phyloP scores from a whole-genome alignment of 352 stramenopile species.

The Phytophthora quininea region DNA sequence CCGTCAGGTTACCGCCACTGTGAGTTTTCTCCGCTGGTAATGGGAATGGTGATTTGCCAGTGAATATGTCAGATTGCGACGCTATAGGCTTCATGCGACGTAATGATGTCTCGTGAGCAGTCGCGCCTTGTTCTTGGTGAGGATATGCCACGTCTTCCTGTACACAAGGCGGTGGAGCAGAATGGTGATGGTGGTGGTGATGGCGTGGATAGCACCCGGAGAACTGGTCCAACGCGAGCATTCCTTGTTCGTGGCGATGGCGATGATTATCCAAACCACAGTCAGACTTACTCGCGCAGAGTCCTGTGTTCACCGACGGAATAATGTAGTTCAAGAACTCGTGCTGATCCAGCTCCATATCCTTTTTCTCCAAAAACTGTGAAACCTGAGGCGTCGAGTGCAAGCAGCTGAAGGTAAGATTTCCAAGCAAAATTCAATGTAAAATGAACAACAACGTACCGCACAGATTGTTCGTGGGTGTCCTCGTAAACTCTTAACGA shows the following conservation, averaged over 20 bases:
- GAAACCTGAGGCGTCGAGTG: slow-evolving; percentile 43
- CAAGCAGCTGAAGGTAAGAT: neutral
- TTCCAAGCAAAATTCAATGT: neutral
- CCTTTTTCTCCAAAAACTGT: slow-evolving; percentile 82
- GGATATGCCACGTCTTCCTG: slow-evolving; percentile 27
- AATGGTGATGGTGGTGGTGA: slow-evolving; percentile 36
- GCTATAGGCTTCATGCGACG: slow-evolving; percentile 33
- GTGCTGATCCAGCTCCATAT: slow-evolving; percentile 84
- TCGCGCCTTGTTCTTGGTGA: slow-evolving; percentile 23
- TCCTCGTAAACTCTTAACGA: slow-evolving; percentile 65
- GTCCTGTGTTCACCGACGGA: slow-evolving; percentile 73
- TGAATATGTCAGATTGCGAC: slow-evolving; percentile 38
- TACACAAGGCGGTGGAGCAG: slow-evolving; percentile 17
- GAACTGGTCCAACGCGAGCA: slow-evolving; percentile 9
- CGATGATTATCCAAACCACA: slow-evolving; percentile 14
- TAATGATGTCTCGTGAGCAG: slow-evolving; percentile 20
- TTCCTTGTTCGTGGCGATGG: slow-evolving; percentile 14
- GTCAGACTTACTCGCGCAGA: slow-evolving; percentile 46
- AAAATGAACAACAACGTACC: slow-evolving; percentile 30
- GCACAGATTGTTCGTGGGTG: slow-evolving; percentile 80
- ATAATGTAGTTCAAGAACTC: slow-evolving; percentile 87
- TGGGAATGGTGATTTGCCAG: slow-evolving; percentile 25
- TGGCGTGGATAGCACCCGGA: slow-evolving; percentile 20
- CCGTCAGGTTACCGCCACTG: neutral
- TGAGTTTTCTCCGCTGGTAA: neutral